Base-by-base conservation (phyloP, 2,329 filamentous ascomycete species). In the Phaeoacremonium minimum region DNA sequence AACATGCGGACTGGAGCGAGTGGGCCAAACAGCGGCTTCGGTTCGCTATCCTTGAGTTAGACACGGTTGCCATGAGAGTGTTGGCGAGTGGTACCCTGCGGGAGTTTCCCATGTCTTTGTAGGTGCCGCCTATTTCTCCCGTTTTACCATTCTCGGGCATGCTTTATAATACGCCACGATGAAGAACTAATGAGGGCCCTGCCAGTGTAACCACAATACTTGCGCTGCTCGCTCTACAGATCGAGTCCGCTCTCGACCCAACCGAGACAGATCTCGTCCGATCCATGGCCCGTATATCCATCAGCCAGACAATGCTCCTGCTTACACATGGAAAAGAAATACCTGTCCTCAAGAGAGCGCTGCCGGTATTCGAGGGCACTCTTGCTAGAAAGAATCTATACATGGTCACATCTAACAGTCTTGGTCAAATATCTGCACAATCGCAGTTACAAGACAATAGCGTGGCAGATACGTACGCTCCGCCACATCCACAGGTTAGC, bases 271-370 rank as follows among this genome's bases (percentile, higher is more conserved):
- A 48, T 32, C 44, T 48, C 20, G 42, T 48, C 44, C 46, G 44
- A 40, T 48, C 46, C 44, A 46, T 48, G 46, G 46, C 46, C 41
- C 46, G 46, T 33, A 48, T 48, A 38, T 48, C 44, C 40, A 48
- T 48, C 46, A 48, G 38, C 42, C 44, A 48, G 37, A 41, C 38
- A 40, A 48, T 48, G 44, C 46, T 48, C 38, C 7, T 48, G 35
- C 46, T 48, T 37, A 40, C 32, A 35, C 46, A 47, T 32, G 44
- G 46, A 37, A 45, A 44, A 43, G 46, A 48, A 43, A 46, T 48
- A 36, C 46, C 46, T 26, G 44, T 36, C 35, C 28, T 48, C 35
- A 48, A 45, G 43, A 43, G 46, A 48, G 46, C 46, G 20, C 42
- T 48, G 35, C 46, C 46, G 18, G 33, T 48, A 33, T 48, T 48